Evolutionary conservation across 345 rosid species (phyloP), one percentile per base, ranked within the genome.

Genomic region (Citrus glauca): DNA sequence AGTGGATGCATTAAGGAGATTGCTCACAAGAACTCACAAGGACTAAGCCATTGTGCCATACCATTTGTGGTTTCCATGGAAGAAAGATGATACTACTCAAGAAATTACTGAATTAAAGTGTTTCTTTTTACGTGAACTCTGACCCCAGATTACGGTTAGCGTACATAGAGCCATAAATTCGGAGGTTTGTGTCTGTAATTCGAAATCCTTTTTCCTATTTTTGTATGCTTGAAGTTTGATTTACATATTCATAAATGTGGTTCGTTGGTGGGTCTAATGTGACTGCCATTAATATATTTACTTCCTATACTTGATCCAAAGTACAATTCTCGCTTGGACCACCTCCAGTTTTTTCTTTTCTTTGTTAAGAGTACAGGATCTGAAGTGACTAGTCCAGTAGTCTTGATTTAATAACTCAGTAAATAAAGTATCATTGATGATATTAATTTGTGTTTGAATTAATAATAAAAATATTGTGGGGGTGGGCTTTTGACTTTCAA

Each of bases 51-150:
- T 69, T 38, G 2, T 40, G 66, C 38, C 25, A 45, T 45, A 53
- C 22, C 57, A 53, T 69, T 66, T 67, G 35, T 64, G 73, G 38
- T 79, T 56, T 66, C 55, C 66, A 72, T 74, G 74, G 78, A 77
- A 72, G 69, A 69, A 50, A 63, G 78, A 73, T 75, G 78, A 75
- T 75, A 13, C 37, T 48, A 32, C 40, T n/a, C 16, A 55, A 11
- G 61, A 37, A 76, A 27, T 72, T 59, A 73, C 78, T 80, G 83
- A 82, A 78, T 81, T 81, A 67, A 82, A 71, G 40, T 50, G 85
- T 73, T 76, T 81, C 79, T 33, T 71, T 78, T 74, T 83, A 80
- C 87, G 88, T 87, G 90, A 87, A 66, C 45, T 75, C 83, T 79
- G 81, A 79, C 77, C 45, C 10, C 1, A 61, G 13, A 60, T 55